Evolutionary conservation across 129 eudicot species (phyloP).

Genomic region (Dittrichia graveolens): DNA sequence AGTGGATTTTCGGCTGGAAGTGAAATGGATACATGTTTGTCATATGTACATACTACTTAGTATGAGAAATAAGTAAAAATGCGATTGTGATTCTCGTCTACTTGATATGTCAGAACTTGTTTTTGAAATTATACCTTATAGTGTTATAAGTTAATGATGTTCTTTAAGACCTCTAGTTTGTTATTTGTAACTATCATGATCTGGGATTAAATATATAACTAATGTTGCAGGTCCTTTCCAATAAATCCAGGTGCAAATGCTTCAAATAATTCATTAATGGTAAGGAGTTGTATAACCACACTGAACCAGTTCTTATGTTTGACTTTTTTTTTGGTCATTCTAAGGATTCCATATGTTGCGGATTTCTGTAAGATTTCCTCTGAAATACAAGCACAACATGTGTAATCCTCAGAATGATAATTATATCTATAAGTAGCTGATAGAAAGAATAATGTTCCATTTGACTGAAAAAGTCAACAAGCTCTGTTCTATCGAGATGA

Average conservation of each 20-base stretch:
- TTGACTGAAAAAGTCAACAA: constrained; percentile 28
- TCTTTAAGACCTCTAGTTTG: constrained; percentile 13
- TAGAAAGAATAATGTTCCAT: not conserved
- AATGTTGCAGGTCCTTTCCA: constrained; percentile 71
- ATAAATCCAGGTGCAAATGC: constrained; percentile 47
- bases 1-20: not conserved
- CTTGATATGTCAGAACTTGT: not conserved
- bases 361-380: not conserved
- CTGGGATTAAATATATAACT: not conserved
- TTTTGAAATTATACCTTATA: not conserved
- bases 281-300: constrained; percentile 35
- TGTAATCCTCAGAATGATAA: not conserved
- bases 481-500: not conserved
- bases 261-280: constrained; percentile 56
- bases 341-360: constrained; percentile 7
- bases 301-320: constrained; percentile 9
- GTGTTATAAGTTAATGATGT: not conserved
- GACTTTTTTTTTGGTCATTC: constrained; percentile 20
- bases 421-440: not conserved
- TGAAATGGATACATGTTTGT: not conserved
- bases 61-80: constrained; percentile 5
- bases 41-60: not conserved
- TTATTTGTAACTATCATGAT: not conserved
- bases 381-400: not conserved
- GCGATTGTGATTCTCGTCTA: not conserved